phyloP scores from a whole-genome alignment of 148 eudicot species.

The Nepenthes mirabilis region DNA sequence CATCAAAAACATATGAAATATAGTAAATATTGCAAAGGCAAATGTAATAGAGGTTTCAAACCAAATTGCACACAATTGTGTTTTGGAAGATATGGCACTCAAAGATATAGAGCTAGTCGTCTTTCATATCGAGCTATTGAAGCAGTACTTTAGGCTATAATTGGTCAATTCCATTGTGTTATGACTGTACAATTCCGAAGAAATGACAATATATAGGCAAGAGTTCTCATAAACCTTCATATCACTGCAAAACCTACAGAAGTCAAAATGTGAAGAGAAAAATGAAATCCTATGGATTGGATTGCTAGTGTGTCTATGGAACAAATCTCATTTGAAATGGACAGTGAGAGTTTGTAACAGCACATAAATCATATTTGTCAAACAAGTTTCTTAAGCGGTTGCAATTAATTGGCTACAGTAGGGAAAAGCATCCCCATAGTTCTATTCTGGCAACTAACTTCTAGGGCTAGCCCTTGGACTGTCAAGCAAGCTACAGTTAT shows the following conservation, averaged over 20 bases:
- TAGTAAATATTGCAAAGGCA: background rate
- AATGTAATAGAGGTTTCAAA: background rate
- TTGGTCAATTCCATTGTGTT: background rate
- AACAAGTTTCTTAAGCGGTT: too few species aligned
- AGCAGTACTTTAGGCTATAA: background rate
- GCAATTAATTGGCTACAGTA: background rate
- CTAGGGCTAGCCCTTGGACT: slow-evolving; percentile 1
- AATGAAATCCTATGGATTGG: background rate
- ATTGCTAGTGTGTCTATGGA: background rate
- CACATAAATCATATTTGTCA: too few species aligned
- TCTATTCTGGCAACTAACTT: background rate
- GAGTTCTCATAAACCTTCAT: background rate
- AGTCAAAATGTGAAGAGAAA: background rate
- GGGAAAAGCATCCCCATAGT: background rate
- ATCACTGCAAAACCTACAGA: background rate
- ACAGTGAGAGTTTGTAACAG: background rate
- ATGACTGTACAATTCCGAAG: too few species aligned
- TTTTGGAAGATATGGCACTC: slow-evolving; percentile 1
- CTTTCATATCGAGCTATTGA: slow-evolving; percentile 2
- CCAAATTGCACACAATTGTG: background rate
- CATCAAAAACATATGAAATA: background rate
- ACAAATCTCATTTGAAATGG: slow-evolving; percentile 1
- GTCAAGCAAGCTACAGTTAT: background rate
- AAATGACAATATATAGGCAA: background rate
- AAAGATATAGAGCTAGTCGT: background rate